Evolutionary conservation across 2,329 filamentous ascomycete genomes (phyloP).

Genomic region (Aureobasidium sp.): DNA sequence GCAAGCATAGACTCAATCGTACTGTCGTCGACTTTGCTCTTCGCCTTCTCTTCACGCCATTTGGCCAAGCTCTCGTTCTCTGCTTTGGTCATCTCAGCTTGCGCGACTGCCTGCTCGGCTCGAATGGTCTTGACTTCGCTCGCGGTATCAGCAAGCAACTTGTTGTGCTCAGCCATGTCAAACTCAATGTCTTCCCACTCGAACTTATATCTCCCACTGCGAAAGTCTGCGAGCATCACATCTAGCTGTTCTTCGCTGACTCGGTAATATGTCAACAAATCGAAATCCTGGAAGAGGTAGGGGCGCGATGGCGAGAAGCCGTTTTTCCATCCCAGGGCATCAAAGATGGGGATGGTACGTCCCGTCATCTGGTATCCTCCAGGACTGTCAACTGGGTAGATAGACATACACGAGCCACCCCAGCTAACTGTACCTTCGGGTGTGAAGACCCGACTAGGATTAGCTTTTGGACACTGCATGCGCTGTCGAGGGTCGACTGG

Average conservation of each 20-base stretch:
- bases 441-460: conserved; percentile 50
- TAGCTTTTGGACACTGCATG: conserved; percentile 49
- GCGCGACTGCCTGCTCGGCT: conserved; percentile 40
- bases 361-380: conserved; percentile 52
- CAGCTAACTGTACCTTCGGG: conserved; percentile 50
- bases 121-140: conserved; percentile 44
- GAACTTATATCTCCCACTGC: conserved; percentile 47
- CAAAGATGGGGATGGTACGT: conserved; percentile 46
- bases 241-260: conserved; percentile 49
- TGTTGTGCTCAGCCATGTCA: conserved; percentile 51
- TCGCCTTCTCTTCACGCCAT: conserved; percentile 39
- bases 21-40: conserved; percentile 41
- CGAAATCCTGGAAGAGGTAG: conserved; percentile 53
- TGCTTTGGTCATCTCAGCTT: conserved; percentile 42
- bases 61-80: conserved; percentile 39
- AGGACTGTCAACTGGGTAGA: conserved; percentile 52
- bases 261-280: conserved; percentile 49
- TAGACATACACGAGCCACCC: conserved; percentile 49
- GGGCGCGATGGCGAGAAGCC: conserved; percentile 42
- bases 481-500: conserved; percentile 50
- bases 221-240: conserved; percentile 41
- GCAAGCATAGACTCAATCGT: conserved; percentile 44
- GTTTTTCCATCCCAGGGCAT: conserved; percentile 46
- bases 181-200: conserved; percentile 45
- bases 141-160: conserved; percentile 39